These are phyloP conservation scores for Sclerotiophoma versabilis DNA, from an alignment of 2,329 filamentous ascomycete species.

Conservation along the genomic window DNA sequence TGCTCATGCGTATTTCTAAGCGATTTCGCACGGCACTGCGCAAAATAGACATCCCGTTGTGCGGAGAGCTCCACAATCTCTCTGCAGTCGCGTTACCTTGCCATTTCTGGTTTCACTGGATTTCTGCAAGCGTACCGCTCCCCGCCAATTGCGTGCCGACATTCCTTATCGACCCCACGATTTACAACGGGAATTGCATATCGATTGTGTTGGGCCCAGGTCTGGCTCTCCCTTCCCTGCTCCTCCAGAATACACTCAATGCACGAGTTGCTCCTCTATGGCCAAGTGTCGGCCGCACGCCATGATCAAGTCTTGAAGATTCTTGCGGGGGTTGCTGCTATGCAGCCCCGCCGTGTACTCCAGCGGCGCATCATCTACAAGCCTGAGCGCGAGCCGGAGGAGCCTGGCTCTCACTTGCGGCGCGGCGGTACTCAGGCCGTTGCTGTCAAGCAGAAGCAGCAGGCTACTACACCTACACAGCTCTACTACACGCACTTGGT, in stretches of 20 bases:
- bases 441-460: slow-evolving; percentile 40
- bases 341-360: slow-evolving; percentile 63
- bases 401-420: slow-evolving; percentile 45
- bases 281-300: slow-evolving; percentile 62
- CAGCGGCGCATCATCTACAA: slow-evolving; percentile 67
- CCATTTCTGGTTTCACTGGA: slow-evolving; percentile 18
- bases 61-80: slow-evolving; percentile 25
- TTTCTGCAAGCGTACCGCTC: slow-evolving; percentile 23
- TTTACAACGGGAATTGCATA: slow-evolving; percentile 38
- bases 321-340: slow-evolving; percentile 66
- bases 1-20: slow-evolving; percentile 22
- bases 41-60: slow-evolving; percentile 15
- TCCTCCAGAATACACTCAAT: slow-evolving; percentile 48
- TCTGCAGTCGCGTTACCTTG: slow-evolving; percentile 21
- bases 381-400: slow-evolving; percentile 57
- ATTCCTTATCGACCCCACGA: slow-evolving; percentile 40
- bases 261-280: slow-evolving; percentile 70
- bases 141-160: slow-evolving; percentile 31
- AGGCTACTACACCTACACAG: slow-evolving; percentile 54
- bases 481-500: slow-evolving; percentile 64
- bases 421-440: slow-evolving; percentile 50
- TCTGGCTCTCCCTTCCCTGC: slow-evolving; percentile 18
- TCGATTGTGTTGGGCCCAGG: slow-evolving; percentile 28
- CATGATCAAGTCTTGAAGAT: slow-evolving; percentile 68
- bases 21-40: slow-evolving; percentile 16